These are phyloP conservation scores for Castanea sativa DNA, from an alignment of 306 rosid species.

Conservation along the genomic window DNA sequence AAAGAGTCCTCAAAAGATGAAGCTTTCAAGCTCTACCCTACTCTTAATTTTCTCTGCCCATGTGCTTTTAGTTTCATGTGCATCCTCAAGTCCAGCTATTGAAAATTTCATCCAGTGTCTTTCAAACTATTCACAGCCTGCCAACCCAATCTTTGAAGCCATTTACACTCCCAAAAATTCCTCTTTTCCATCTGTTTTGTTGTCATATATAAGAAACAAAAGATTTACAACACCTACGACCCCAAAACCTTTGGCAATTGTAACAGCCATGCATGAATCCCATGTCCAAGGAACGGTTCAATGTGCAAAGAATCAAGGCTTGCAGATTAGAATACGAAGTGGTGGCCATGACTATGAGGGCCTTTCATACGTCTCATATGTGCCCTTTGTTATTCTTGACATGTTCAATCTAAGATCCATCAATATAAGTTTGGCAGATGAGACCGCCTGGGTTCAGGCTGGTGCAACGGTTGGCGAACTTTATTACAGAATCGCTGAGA, in stretches of 20 bases:
- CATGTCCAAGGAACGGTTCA: conserved; percentile 24
- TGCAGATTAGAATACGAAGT: conserved; percentile 36
- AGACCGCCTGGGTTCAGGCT: conserved; percentile 30
- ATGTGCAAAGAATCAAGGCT: conserved; percentile 8
- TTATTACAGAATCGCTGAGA: conserved; percentile 23
- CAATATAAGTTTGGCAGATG: not conserved
- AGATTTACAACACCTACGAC: conserved; percentile 19
- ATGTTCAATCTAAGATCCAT: conserved; percentile 31
- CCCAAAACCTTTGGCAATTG: conserved; percentile 28
- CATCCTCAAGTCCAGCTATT: not conserved
- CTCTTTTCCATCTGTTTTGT: conserved; percentile 4
- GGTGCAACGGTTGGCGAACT: conserved; percentile 40
- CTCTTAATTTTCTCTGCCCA: not conserved
- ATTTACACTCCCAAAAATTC: conserved; percentile 16
- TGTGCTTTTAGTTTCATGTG: not conserved
- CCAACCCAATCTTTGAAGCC: conserved; percentile 16
- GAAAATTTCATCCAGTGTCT: conserved; percentile 11
- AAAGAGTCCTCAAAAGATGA: not conserved
- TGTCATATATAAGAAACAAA: conserved; percentile 19
- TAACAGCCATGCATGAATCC: conserved; percentile 16
- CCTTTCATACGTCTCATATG: conserved; percentile 18
- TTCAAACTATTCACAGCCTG: not conserved
- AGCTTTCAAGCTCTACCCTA: not conserved
- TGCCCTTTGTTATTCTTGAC: conserved; percentile 34
- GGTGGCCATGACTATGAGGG: conserved; percentile 44